Evolutionary conservation across 2,329 filamentous ascomycete genomes (phyloP).

Genomic region (Whalleya microplaca): DNA sequence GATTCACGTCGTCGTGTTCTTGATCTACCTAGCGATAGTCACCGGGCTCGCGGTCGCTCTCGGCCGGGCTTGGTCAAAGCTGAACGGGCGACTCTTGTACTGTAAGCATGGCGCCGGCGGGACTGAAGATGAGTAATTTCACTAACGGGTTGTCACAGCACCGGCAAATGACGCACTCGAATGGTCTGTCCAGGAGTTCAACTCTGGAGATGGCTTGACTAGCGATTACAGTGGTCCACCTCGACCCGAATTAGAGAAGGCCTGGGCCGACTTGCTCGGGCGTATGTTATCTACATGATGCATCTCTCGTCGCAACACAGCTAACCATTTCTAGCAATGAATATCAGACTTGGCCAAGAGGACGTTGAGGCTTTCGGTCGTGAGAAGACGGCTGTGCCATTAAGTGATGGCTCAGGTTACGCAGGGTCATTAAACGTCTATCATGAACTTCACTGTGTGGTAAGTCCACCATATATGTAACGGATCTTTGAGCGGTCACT

Average conservation of each 20-base stretch:
- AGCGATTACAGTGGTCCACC: not conserved
- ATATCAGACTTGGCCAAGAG: not conserved
- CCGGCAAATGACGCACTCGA: not conserved
- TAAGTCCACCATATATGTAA: not conserved
- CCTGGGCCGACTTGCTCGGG: not conserved
- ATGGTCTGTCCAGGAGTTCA: not conserved
- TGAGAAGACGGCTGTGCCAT: not conserved
- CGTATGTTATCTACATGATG: not conserved
- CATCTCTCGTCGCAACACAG: not conserved
- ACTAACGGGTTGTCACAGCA: too few relatives aligned
- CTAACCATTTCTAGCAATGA: not conserved
- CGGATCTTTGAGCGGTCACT: not conserved
- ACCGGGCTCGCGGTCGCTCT: not conserved
- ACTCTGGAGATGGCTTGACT: not conserved
- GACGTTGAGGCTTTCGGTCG: not conserved
- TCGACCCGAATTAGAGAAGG: not conserved
- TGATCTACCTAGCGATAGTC: not conserved
- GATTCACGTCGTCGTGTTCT: not conserved
- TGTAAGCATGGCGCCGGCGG: not conserved
- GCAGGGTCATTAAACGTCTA: not conserved
- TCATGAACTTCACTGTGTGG: not conserved
- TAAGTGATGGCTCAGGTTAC: not conserved
- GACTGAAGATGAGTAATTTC: too few relatives aligned
- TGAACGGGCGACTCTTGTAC: not conserved
- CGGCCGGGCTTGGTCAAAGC: not conserved